Conservation (phyloP, 106 monocot species). For the Dendrobium nobile region DNA sequence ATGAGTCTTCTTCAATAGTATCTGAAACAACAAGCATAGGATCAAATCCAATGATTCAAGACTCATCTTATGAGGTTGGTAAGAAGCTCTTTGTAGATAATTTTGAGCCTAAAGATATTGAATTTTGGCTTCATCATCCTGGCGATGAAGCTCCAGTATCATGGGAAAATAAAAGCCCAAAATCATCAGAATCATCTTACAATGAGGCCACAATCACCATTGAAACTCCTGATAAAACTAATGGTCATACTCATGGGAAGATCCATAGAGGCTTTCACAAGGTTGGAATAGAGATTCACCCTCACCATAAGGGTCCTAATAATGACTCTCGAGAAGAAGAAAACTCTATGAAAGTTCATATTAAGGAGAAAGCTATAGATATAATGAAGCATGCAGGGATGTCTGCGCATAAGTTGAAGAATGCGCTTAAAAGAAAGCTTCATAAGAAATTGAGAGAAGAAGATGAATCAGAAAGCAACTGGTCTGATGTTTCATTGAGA, state of each 20-base stretch:
- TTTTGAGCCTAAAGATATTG: not conserved
- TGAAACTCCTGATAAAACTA: not conserved
- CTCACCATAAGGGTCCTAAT: not conserved
- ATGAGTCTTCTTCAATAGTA: too few species aligned
- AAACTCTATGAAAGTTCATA: not conserved
- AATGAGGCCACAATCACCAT: not conserved
- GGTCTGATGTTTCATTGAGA: not conserved
- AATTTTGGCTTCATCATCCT: not conserved
- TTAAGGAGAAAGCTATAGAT: not conserved
- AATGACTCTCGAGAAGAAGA: not conserved
- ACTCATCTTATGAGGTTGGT: not conserved
- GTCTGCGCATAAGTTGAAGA: slow-evolving; percentile 2
- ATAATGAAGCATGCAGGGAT: slow-evolving; percentile 1
- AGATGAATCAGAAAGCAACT: not conserved
- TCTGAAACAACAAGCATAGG: not conserved
- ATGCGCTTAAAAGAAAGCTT: not conserved
- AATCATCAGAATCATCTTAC: not conserved
- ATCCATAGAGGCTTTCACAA: slow-evolving; percentile 1
- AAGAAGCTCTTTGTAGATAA: not conserved
- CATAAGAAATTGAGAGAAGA: slow-evolving; percentile 1
- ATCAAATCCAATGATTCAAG: not conserved
- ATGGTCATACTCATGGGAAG: not conserved
- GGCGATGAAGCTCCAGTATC: not conserved
- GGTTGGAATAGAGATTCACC: not conserved
- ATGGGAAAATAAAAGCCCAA: not conserved